phyloP scores from a whole-genome alignment of 2,329 filamentous ascomycete genomes.

The Sporothrix schenckii region DNA sequence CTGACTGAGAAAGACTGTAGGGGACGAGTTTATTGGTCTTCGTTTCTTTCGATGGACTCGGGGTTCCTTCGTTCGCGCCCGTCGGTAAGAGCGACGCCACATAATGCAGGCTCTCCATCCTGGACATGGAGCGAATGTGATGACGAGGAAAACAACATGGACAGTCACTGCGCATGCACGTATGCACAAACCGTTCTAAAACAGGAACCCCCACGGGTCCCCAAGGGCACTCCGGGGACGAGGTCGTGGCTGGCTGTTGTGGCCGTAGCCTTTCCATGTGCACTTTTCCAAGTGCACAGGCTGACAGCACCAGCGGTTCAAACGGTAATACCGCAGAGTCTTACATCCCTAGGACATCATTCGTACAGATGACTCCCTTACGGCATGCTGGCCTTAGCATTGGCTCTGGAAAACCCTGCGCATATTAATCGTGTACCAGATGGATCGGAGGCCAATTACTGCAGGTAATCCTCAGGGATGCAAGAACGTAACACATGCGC shows the following conservation, averaged over 20 bases:
- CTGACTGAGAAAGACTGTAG: neutral
- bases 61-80: conserved; percentile 2
- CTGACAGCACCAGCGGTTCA: neutral
- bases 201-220: conserved; percentile 20
- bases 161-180: neutral
- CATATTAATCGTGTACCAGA: neutral
- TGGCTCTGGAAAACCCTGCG: conserved; percentile 5
- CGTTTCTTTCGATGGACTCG: neutral
- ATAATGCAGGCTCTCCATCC: neutral
- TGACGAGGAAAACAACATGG: neutral
- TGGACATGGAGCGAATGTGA: neutral
- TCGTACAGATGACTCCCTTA: too few relatives aligned
- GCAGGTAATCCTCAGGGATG: neutral
- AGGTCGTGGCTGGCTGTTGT: neutral
- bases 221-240: conserved; percentile 4
- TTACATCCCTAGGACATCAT: too few relatives aligned
- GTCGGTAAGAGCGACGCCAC: conserved; percentile 28
- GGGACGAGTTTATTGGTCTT: conserved; percentile 1
- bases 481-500: neutral
- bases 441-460: conserved; percentile 10
- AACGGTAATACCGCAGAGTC: neutral
- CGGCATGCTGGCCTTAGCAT: neutral
- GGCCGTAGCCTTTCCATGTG: neutral
- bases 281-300: neutral
- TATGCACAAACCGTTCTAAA: neutral